These are phyloP conservation scores for Backusella mclennaniae DNA, from an alignment of 192 early-diverging fungal genomes.

Conservation along the genomic window DNA sequence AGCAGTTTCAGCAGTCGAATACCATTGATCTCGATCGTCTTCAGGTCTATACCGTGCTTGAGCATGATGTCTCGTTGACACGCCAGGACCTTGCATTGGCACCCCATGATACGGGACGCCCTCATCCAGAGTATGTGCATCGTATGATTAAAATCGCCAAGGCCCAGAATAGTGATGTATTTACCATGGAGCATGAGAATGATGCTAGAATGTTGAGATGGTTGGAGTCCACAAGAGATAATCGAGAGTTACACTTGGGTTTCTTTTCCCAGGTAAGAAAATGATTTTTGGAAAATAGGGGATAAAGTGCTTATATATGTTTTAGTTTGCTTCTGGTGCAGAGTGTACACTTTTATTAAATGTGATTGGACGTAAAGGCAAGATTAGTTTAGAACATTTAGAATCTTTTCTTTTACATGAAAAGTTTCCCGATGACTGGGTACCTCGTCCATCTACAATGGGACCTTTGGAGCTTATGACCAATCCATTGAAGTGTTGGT, in stretches of 20 bases:
- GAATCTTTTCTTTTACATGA: constrained; percentile 6
- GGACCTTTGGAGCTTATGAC: not conserved
- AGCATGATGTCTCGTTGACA: constrained; percentile 11
- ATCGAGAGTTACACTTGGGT: not conserved
- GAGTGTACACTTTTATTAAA: constrained; percentile 5
- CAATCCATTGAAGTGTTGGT: constrained; percentile 5
- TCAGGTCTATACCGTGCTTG: not conserved
- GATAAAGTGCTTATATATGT: no score
- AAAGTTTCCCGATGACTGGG: constrained; percentile 6
- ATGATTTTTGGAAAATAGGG: not conserved
- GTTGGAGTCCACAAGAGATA: constrained; percentile 1
- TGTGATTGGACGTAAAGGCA: constrained; percentile 11
- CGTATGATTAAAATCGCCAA: not conserved
- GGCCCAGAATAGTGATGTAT: not conserved
- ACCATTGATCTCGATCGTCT: not conserved
- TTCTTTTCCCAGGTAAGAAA: constrained; percentile 13
- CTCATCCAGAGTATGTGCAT: not conserved
- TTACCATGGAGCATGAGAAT: not conserved
- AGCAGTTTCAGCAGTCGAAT: not conserved
- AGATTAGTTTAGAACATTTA: not conserved
- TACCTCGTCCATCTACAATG: not conserved
- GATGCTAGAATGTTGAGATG: constrained; percentile 6
- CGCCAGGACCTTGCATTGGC: not conserved
- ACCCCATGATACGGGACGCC: not conserved
- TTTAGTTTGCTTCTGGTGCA: not conserved